phyloP scores from a whole-genome alignment of 2,329 filamentous ascomycete genomes.

The Nemania diffusa region DNA sequence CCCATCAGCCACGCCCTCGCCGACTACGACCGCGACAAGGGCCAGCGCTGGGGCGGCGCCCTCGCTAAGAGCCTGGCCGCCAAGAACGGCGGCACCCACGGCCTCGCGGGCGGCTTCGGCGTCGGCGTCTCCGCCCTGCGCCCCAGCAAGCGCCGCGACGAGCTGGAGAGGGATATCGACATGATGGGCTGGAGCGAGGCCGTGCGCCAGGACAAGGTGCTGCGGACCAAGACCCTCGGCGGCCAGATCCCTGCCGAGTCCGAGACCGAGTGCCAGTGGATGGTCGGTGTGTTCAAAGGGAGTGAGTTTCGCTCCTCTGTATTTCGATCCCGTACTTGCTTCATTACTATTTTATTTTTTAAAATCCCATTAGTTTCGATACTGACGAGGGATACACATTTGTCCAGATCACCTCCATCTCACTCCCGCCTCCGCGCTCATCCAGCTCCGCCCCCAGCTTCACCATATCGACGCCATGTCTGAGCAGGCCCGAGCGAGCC shows the following conservation, averaged over 20 bases:
- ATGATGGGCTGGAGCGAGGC: slow-evolving; percentile 75
- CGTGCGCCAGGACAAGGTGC: slow-evolving; percentile 74
- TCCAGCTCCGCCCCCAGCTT: slow-evolving; percentile 90
- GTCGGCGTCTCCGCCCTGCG: slow-evolving; percentile 60
- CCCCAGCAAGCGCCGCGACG: slow-evolving; percentile 52
- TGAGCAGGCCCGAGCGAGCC: slow-evolving; percentile 71
- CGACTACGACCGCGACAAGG: slow-evolving; percentile 87
- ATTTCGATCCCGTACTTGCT: too few relatives aligned
- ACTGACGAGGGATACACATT: slow-evolving; percentile 34
- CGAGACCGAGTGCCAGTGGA: slow-evolving; percentile 76
- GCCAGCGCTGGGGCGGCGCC: slow-evolving; percentile 82
- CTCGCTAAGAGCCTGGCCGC: slow-evolving; percentile 69
- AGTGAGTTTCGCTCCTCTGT: slow-evolving; percentile 65
- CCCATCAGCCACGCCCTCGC: slow-evolving; percentile 73
- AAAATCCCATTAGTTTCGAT: not conserved
- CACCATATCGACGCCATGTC: slow-evolving; percentile 89
- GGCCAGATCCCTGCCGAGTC: slow-evolving; percentile 78
- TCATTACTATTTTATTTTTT: not conserved
- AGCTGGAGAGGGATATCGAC: slow-evolving; percentile 56
- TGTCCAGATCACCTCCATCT: slow-evolving; percentile 81
- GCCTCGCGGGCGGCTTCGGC: slow-evolving; percentile 78
- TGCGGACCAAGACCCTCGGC: slow-evolving; percentile 85
- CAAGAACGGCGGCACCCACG: slow-evolving; percentile 73
- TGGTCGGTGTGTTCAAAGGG: slow-evolving; percentile 90
- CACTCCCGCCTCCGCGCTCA: slow-evolving; percentile 82